phyloP scores from a whole-genome alignment of 2,329 filamentous ascomycete genomes.

The Sphaceloma murrayae region DNA sequence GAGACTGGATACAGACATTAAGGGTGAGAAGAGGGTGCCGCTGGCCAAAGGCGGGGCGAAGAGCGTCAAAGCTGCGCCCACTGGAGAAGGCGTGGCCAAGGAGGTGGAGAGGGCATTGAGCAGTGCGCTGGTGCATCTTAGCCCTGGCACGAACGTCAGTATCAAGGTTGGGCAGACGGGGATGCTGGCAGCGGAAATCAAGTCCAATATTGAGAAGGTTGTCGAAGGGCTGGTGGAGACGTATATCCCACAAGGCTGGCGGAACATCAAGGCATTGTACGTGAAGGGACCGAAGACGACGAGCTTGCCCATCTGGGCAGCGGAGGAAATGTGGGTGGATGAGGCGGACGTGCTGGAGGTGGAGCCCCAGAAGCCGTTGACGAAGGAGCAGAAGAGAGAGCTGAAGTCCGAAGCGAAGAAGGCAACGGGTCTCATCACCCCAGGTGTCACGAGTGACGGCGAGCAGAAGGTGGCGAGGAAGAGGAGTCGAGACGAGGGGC shows the following conservation, averaged over 20 bases:
- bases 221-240: conserved; percentile 61
- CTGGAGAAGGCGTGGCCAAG: conserved; percentile 58
- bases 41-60: conserved; percentile 32
- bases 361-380: conserved; percentile 27
- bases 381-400: conserved; percentile 24
- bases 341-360: conserved; percentile 55
- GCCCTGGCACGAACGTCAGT: conserved; percentile 67
- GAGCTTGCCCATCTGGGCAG: conserved; percentile 87
- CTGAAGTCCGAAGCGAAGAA: conserved; percentile 22
- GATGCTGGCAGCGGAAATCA: conserved; percentile 65
- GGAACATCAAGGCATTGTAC: conserved; percentile 72
- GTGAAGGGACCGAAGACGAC: conserved; percentile 85
- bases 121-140: conserved; percentile 71
- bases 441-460: conserved; percentile 12
- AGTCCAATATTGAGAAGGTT: conserved; percentile 70
- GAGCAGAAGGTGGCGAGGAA: conserved; percentile 23
- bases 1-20: conserved; percentile 38
- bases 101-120: conserved; percentile 69
- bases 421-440: conserved; percentile 24
- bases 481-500: not conserved
- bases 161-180: conserved; percentile 68
- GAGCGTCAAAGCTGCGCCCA: conserved; percentile 40
- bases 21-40: conserved; percentile 40
- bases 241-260: conserved; percentile 78
- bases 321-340: conserved; percentile 83